These are phyloP conservation scores for Xylaria polymorpha DNA, from an alignment of 2,329 filamentous ascomycete genomes.

Conservation along the genomic window DNA sequence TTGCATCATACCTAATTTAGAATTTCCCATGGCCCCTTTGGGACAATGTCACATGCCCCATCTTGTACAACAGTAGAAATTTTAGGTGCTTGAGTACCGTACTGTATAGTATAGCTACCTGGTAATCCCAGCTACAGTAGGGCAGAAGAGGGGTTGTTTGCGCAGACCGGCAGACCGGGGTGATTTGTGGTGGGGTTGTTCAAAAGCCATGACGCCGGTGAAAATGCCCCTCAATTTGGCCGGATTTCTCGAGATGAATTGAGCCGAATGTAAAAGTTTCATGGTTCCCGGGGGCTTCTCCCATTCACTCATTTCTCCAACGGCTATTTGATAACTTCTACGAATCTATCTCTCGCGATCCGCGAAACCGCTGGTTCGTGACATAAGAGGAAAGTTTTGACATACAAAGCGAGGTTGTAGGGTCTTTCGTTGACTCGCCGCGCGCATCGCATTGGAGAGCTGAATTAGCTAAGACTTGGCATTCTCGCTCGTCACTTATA, in stretches of 20 bases:
- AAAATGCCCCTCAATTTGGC: constrained; percentile 37
- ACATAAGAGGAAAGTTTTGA: constrained; percentile 10
- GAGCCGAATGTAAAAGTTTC: neutral
- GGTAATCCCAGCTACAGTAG: neutral
- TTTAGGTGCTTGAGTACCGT: neutral
- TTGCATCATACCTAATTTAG: neutral
- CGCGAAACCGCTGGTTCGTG: neutral
- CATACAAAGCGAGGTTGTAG: constrained; percentile 21
- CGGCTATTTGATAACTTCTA: neutral
- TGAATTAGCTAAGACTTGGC: constrained; percentile 15
- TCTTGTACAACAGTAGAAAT: neutral
- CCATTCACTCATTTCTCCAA: neutral
- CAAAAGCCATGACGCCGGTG: constrained; percentile 24
- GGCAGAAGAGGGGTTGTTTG: constrained; percentile 18
- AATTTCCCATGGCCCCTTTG: neutral
- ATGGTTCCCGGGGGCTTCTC: neutral
- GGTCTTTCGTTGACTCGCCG: neutral
- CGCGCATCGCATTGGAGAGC: constrained; percentile 16
- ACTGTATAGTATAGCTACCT: neutral
- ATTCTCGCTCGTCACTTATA: constrained; percentile 12
- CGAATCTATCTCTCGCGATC: neutral
- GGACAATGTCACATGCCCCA: neutral
- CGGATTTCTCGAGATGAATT: constrained; percentile 18
- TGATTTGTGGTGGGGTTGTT: neutral
- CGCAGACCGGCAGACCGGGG: constrained; percentile 9